A percentile compares a stretch with the other conserved stretches of the same genome.
Evolutionary conservation across 257 asterid genomes (phyloP).

Genomic region (Leptodermis oblonga): DNA sequence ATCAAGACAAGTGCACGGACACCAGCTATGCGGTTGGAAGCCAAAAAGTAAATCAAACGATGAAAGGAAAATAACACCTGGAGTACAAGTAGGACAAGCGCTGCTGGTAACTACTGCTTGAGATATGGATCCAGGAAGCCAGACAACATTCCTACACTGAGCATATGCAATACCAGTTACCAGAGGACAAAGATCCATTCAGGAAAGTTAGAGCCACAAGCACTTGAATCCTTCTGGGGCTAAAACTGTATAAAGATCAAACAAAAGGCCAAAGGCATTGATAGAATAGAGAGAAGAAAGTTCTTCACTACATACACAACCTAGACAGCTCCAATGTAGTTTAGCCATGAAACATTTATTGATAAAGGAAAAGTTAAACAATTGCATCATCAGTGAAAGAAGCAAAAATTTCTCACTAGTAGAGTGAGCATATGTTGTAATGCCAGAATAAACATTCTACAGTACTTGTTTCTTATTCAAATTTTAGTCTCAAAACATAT

Average conservation of each 20-base stretch:
- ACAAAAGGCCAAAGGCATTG: neutral
- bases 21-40: neutral
- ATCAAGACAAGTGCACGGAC: slow-evolving; percentile 2
- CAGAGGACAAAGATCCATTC: slow-evolving; percentile 3
- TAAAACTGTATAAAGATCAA: neutral
- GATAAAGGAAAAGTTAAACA: neutral
- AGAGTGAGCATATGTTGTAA: neutral
- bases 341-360: neutral
- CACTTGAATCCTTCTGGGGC: neutral
- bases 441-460: neutral
- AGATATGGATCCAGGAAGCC: slow-evolving; percentile 92
- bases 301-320: neutral
- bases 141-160: slow-evolving; percentile 89
- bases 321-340: neutral
- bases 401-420: neutral
- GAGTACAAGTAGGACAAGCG: slow-evolving; percentile 66
- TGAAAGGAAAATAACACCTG: slow-evolving; percentile 46
- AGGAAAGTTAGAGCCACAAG: neutral
- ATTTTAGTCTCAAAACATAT: neutral
- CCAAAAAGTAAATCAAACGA: neutral
- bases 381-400: neutral
- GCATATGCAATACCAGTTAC: slow-evolving; percentile 20
- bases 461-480: neutral
- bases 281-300: neutral
- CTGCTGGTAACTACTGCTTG: slow-evolving; percentile 72